Evolutionary conservation across 352 stramenopile species (phyloP), one percentile per base, ranked within the genome.

Genomic region (Pythium rhizo-oryzae): DNA sequence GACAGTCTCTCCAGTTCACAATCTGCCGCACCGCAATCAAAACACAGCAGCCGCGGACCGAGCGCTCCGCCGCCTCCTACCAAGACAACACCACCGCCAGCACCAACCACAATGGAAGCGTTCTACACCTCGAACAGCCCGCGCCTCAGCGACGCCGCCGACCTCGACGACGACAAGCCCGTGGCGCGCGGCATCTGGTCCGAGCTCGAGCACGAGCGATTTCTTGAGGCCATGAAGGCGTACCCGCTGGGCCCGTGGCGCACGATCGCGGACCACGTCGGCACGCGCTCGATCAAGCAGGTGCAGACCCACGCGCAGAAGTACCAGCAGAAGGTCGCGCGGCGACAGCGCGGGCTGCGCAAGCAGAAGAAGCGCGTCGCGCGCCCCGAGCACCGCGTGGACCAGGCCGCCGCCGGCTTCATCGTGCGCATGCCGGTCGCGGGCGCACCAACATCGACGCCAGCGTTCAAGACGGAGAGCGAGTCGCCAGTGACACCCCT

Each of bases 301-400:
- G 82, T 93, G 59, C 87, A 92, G 72, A 92, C 87, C 6, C 87
- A 95, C 57, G 87, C 87, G 47, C 87, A 95, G 56, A 95, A 95
- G 74, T 95, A 95, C 74, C 84, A 91, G 62, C 82, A 93, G 68
- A 95, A 95, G 72, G 87, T 95, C 56, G 81, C 87, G 59, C 85
- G 85, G 24, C 86, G 84, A n/a, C 78, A 87, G 65, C 84, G 86
- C 49, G 86, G 86, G 0, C 72, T 94, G 24, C 86, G 86, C 54
- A 94, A 94, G 83, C 80, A 94, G 70, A 92, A 94, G 74, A 92
- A 92, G 79, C 89, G 88, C 65, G 85, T 91, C 23, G 75, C 87
- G 19, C 83, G 83, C 11, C 78, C 81, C 2, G 85, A 93, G 72
- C 85, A 93, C 74, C 85, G 85, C 44, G 82, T 93, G 11, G 85